phyloP scores from a whole-genome alignment of 164 flowering plant species.

The Aristolochia fimbriata region DNA sequence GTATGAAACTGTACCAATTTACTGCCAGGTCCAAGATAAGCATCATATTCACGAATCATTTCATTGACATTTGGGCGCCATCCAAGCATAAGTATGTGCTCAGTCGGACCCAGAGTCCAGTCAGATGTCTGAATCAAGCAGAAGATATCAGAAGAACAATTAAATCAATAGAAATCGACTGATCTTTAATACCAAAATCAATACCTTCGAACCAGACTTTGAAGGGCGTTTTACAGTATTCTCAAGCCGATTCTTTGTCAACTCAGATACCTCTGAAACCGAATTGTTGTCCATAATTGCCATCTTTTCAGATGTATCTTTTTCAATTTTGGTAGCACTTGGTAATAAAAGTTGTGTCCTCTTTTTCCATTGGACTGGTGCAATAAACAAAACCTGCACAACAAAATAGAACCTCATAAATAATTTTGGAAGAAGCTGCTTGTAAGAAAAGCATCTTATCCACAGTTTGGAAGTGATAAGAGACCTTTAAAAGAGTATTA shows the following conservation, averaged over 20 bases:
- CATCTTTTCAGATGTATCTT: constrained; percentile 9
- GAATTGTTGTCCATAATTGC: constrained; percentile 19
- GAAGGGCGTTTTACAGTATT: constrained; percentile 47
- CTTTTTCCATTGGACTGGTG: constrained; percentile 45
- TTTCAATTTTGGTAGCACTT: constrained; percentile 25
- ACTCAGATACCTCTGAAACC: constrained; percentile 14
- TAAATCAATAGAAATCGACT: too few relatives aligned
- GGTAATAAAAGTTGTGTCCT: constrained; percentile 29
- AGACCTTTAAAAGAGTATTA: too few relatives aligned
- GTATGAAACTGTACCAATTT: constrained; percentile 35
- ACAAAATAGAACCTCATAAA: neutral
- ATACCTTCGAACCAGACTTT: constrained; percentile 71
- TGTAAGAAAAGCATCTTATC: too few relatives aligned
- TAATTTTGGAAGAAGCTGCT: too few relatives aligned
- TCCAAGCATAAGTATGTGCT: constrained; percentile 80
- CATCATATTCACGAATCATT: constrained; percentile 91
- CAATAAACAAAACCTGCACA: constrained; percentile 67
- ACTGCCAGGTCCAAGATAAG: constrained; percentile 97
- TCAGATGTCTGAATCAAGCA: constrained; percentile 59
- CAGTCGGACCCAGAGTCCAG: constrained; percentile 65
- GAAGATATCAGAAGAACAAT: too few relatives aligned
- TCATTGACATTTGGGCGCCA: constrained; percentile 89
- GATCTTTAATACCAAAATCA: neutral
- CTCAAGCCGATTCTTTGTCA: constrained; percentile 33
- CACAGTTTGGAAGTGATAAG: too few relatives aligned